Percentiles rank a stretch among this genome's conserved stretches.
These are phyloP conservation scores for Microstroma glucosiphilum DNA, from an alignment of 1,284 basidiomycete species.

Conservation along the genomic window DNA sequence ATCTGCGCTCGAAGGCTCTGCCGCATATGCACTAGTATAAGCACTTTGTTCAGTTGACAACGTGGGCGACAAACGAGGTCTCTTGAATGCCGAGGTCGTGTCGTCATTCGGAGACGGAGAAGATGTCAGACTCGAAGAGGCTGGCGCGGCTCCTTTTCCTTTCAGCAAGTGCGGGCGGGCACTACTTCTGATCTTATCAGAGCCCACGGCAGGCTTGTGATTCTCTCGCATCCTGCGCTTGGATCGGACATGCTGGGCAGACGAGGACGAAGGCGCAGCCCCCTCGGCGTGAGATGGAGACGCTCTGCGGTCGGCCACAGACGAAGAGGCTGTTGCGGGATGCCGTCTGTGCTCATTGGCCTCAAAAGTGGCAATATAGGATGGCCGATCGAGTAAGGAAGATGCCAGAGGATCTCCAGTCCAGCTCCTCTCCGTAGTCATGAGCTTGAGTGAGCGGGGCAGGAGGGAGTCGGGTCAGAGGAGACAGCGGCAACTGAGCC, in stretches of 20 bases:
- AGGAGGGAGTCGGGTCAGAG: no score
- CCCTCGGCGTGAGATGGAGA: background rate
- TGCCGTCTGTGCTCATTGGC: background rate
- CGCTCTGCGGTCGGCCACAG: background rate
- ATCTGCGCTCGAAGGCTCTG: background rate
- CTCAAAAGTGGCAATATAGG: slow-evolving; percentile 2
- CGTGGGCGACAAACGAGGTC: background rate
- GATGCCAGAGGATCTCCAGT: background rate
- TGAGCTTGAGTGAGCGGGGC: background rate
- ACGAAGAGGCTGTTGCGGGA: background rate
- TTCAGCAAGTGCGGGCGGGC: background rate
- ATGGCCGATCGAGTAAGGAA: background rate
- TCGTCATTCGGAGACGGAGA: background rate
- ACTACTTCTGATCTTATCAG: background rate
- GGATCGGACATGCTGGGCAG: background rate
- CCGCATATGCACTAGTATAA: background rate
- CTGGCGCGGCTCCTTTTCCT: background rate
- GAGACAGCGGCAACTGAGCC: no score
- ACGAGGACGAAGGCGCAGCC: background rate
- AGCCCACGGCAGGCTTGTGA: background rate
- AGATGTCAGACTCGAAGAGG: background rate
- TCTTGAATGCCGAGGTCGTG: background rate
- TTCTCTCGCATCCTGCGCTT: background rate
- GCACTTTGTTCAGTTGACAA: background rate
- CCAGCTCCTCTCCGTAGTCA: background rate